These are phyloP conservation scores for Vigna hirtella DNA, from an alignment of 306 rosid species.

Conservation along the genomic window DNA sequence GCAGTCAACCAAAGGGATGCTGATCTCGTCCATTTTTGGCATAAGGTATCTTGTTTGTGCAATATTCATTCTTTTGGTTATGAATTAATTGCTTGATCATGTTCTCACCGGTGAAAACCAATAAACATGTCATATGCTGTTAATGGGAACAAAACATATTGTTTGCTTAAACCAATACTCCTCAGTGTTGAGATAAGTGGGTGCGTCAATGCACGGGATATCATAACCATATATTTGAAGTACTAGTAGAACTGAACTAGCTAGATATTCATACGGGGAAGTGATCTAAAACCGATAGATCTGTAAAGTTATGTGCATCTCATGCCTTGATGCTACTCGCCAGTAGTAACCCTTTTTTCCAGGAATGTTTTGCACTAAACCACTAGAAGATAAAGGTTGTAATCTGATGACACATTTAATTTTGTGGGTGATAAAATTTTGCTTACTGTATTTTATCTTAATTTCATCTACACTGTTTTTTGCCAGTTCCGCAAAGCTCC, in stretches of 20 bases:
- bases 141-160: constrained; percentile 7
- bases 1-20: constrained; percentile 92
- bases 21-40: constrained; percentile 96
- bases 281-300: not conserved
- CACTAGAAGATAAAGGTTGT: not conserved
- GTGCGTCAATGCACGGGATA: not conserved
- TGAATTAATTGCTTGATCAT: constrained; percentile 34
- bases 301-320: not conserved
- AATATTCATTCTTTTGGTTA: constrained; percentile 5
- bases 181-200: not conserved
- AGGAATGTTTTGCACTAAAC: constrained; percentile 19
- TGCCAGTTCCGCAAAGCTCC: constrained; percentile 88
- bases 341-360: not conserved
- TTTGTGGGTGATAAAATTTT: not conserved
- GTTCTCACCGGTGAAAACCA: not conserved
- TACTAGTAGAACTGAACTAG: not conserved
- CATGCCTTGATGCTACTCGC: constrained; percentile 2
- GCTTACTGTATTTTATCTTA: not conserved
- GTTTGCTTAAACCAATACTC: constrained; percentile 3
- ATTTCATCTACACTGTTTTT: constrained; percentile 28
- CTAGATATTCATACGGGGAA: not conserved
- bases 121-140: not conserved
- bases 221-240: not conserved
- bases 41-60: constrained; percentile 61
- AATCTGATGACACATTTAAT: not conserved